Base-by-base conservation (phyloP, 2,329 filamentous ascomycete genomes). In the Colletotrichum spaethianum region DNA sequence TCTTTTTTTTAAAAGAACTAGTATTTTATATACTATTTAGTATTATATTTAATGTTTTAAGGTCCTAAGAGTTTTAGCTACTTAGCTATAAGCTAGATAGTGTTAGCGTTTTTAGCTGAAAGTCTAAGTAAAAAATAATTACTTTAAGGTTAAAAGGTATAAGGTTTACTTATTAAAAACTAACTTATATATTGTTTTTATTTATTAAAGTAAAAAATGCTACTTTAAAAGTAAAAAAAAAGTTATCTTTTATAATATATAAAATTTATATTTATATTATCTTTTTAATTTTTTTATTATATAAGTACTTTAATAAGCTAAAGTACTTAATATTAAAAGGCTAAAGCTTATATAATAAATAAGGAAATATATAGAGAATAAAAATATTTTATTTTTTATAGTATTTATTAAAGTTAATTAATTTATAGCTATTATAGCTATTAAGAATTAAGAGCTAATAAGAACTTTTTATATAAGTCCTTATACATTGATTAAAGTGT, bases 291-390 rank as follows among this genome's bases (percentile, higher is more conserved):
- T 44, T 23, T 20, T 40, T 44, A 26, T 16, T 42, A 42, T 42
- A 42, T 60, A 40, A 40, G 2, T 26, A 42, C 12, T 60, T 7
- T 60, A 60, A 20, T 28, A 40, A 26, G 2, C 18, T 60, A 60
- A 40, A 60, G 11, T 18, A 63, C 2, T 14, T 46, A 53, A 52
- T 50, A 53, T 36, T 63, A 26, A 63, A 53, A 33, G 7, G 16
- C 36, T 31, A 48, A 42, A n/a, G 11, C 11, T 50, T 63, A 53
- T 53, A 52, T 63, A 63, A 63, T 16, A 38, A 23, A 18, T 53
- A 52, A 23, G 6, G 6, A 48, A 26, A 7, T 63, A n/a, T 46
- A 26, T 46, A 46, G 1, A 44, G 48, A 31, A 12, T n/a, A 44
- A 61, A 28, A 46, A 33, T 23, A 28, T 4, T 48, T 14, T 26